Conservation (phyloP, 495 filamentous ascomycete genomes). For the Hypoxylon intermedium region DNA sequence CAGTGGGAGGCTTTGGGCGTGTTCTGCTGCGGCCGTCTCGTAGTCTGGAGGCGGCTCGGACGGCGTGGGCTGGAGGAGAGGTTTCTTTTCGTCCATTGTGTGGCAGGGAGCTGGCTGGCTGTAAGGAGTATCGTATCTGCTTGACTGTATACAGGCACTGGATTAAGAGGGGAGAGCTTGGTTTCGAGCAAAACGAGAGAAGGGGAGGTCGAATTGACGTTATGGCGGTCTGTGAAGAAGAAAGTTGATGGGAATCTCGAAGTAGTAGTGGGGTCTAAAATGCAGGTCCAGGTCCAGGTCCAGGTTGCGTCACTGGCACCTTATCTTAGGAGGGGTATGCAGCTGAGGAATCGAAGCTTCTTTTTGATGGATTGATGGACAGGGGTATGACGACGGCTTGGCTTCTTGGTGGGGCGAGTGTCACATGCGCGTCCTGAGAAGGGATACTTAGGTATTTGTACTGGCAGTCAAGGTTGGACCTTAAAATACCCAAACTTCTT, state of each 20-base stretch:
- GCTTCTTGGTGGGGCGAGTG: constrained; percentile 28
- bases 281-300: constrained; percentile 26
- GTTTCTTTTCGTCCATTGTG: constrained; percentile 40
- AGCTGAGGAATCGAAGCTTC: constrained; percentile 6
- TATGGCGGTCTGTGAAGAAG: neutral
- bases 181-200: neutral
- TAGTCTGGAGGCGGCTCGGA: constrained; percentile 54
- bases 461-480: constrained; percentile 16
- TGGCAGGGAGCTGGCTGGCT: neutral
- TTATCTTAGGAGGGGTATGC: constrained; percentile 4
- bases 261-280: constrained; percentile 15
- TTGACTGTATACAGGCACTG: neutral
- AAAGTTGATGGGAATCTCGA: neutral
- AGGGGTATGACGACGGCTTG: constrained; percentile 17
- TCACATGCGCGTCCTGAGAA: constrained; percentile 33
- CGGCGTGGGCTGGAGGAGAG: constrained; percentile 36
- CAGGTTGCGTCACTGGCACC: constrained; percentile 23
- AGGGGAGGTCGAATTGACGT: neutral
- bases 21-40: constrained; percentile 49
- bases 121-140: neutral
- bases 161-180: neutral
- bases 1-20: constrained; percentile 38
- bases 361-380: constrained; percentile 23
- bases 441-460: neutral
- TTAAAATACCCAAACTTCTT: no score